These are phyloP conservation scores for Prototheca wickerhamii DNA, from an alignment of 163 green algal genomes.

Conservation along the genomic window DNA sequence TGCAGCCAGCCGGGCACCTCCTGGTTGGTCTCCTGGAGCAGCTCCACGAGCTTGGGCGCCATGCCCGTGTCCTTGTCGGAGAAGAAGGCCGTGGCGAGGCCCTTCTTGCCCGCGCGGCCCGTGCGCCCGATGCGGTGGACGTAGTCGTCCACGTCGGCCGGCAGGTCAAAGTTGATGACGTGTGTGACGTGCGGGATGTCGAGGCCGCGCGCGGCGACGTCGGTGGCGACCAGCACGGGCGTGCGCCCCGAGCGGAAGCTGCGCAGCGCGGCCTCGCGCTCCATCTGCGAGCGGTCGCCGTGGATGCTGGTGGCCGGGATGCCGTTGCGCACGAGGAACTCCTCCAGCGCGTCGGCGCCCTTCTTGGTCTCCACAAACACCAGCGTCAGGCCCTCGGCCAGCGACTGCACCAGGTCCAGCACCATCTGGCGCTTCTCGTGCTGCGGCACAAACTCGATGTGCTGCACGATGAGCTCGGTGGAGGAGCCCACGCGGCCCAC, in stretches of 20 bases:
- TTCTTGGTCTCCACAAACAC: constrained; percentile 99
- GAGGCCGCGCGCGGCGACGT: constrained; percentile 92
- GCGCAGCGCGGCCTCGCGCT: constrained; percentile 84
- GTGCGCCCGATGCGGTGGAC: constrained; percentile 93
- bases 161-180: constrained; percentile 85
- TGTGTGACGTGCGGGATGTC: constrained; percentile 91
- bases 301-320: constrained; percentile 96
- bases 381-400: constrained; percentile 80
- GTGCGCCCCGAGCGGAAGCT: constrained; percentile 85
- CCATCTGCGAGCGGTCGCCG: constrained; percentile 88
- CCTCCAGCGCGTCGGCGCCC: constrained; percentile 92
- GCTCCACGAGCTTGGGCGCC: constrained; percentile 35
- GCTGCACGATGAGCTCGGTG: constrained; percentile 91
- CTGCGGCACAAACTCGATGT: constrained; percentile 80
- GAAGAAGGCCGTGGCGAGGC: constrained; percentile 81
- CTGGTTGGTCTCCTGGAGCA: constrained; percentile 80
- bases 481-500: constrained; percentile 91
- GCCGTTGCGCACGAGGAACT: constrained; percentile 82
- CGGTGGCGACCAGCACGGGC: constrained; percentile 93
- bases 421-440: constrained; percentile 87
- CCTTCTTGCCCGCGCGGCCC: constrained; percentile 75
- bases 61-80: constrained; percentile 58
- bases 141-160: constrained; percentile 97
- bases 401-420: constrained; percentile 87
- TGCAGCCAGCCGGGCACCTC: constrained; percentile 82